A percentile compares a stretch with the other conserved stretches of the same genome.
Evolutionary conservation across 2,329 filamentous ascomycete genomes (phyloP).

Genomic region (Fulvia fulva): DNA sequence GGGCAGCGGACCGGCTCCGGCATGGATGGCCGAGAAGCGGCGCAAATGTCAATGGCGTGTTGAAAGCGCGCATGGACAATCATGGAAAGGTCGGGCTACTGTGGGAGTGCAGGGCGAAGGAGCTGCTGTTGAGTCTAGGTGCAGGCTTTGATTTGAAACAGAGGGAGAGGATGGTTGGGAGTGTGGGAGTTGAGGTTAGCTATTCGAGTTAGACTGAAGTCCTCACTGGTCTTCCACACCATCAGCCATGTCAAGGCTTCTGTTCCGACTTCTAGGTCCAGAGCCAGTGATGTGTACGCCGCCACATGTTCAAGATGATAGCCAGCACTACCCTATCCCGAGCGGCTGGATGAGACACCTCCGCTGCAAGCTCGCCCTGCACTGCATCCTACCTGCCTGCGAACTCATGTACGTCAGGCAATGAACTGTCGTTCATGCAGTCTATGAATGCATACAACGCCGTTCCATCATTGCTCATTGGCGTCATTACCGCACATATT

Average conservation of each 20-base stretch:
- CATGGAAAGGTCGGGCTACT: slow-evolving; percentile 78
- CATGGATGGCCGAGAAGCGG: slow-evolving; percentile 43
- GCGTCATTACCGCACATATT: not conserved
- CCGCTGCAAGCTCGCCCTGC: not conserved
- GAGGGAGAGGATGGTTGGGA: slow-evolving; percentile 71
- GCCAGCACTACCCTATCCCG: not conserved
- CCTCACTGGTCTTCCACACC: not conserved
- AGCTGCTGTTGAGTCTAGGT: slow-evolving; percentile 85
- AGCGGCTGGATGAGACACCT: not conserved
- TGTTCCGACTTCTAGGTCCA: not conserved
- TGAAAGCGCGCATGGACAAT: slow-evolving; percentile 88
- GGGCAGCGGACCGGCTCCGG: slow-evolving; percentile 42
- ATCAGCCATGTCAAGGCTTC: not conserved
- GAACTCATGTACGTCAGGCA: slow-evolving; percentile 7
- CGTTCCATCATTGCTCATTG: not conserved
- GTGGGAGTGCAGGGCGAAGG: slow-evolving; percentile 92
- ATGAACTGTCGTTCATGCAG: slow-evolving; percentile 12
- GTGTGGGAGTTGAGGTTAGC: slow-evolving; percentile 73
- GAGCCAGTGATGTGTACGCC: not conserved
- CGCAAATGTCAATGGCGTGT: slow-evolving; percentile 73
- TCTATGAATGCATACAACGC: not conserved
- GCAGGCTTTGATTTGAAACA: slow-evolving; percentile 76
- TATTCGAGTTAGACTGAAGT: slow-evolving; percentile 54
- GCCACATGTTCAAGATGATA: not conserved
- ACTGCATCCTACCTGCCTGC: not conserved